phyloP scores from a whole-genome alignment of 2,329 filamentous ascomycete species.

The Colletotrichum sp. region DNA sequence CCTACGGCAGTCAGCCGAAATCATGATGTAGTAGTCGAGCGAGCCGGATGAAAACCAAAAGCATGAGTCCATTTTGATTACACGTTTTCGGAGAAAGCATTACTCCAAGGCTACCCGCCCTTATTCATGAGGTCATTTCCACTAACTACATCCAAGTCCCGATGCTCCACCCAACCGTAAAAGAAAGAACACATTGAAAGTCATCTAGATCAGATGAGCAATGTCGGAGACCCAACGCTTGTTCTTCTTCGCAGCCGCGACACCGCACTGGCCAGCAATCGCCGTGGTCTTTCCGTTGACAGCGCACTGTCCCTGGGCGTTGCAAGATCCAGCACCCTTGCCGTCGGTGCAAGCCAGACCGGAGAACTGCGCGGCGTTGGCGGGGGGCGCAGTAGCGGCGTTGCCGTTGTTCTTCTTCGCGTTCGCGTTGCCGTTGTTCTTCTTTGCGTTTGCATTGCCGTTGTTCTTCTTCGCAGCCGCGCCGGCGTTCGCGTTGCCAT shows the following conservation, averaged over 20 bases:
- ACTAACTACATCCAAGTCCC: not conserved
- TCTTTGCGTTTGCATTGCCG: not conserved
- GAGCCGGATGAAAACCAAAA: not conserved
- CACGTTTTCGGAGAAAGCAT: not conserved
- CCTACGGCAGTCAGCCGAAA: not conserved
- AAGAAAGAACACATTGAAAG: not conserved
- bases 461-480: not conserved
- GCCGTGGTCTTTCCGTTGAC: conserved; percentile 15
- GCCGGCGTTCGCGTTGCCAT: not conserved
- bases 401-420: not conserved
- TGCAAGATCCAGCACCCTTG: conserved; percentile 13
- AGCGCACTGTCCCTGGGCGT: conserved; percentile 1
- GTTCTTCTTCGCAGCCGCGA: conserved; percentile 4
- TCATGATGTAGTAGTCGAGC: not conserved
- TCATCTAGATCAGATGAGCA: not conserved
- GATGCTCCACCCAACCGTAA: not conserved
- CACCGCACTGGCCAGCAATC: conserved; percentile 16
- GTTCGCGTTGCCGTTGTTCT: not conserved
- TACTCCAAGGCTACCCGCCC: not conserved
- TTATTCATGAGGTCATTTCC: not conserved
- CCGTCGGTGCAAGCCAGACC: conserved; percentile 14
- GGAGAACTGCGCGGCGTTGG: not conserved
- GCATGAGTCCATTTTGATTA: not conserved
- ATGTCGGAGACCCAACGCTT: not conserved
- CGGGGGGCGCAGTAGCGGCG: not conserved